phyloP scores from a whole-genome alignment of 2,329 filamentous ascomycete genomes.

The Trichoderma cornu-damae region DNA sequence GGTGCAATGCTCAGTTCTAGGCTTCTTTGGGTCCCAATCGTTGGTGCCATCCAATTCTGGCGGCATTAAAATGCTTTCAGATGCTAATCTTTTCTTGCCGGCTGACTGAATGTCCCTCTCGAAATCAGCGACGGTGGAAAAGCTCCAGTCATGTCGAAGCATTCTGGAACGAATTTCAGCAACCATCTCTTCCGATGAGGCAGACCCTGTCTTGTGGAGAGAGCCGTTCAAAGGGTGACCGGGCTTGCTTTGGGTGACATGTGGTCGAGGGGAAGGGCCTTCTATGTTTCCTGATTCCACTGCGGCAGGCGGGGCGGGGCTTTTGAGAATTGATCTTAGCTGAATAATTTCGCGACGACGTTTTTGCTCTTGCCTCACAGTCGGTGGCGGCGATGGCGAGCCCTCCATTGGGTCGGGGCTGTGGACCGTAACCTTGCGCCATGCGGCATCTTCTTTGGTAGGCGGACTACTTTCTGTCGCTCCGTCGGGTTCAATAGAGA shows the following conservation, averaged over 20 bases:
- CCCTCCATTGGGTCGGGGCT: conserved; percentile 26
- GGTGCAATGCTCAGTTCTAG: neutral
- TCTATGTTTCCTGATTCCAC: neutral
- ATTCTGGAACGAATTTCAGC: conserved; percentile 29
- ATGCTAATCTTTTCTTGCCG: neutral
- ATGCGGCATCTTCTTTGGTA: conserved; percentile 8
- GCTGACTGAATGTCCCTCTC: conserved; percentile 19
- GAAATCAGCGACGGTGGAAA: conserved; percentile 28
- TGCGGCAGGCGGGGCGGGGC: neutral
- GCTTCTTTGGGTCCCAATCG: conserved; percentile 10
- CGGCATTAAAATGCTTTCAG: neutral
- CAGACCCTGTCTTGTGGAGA: neutral
- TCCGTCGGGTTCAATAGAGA: neutral
- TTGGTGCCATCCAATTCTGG: neutral
- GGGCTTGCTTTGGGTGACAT: conserved; percentile 24
- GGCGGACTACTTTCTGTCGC: neutral
- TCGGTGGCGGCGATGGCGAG: conserved; percentile 28
- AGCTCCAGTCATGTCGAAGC: conserved; percentile 21
- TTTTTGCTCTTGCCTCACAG: conserved; percentile 35
- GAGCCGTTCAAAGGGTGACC: conserved; percentile 23
- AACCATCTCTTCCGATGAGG: conserved; percentile 22
- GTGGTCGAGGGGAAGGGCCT: neutral
- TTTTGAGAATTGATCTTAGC: conserved; percentile 35
- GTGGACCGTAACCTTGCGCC: conserved; percentile 32
- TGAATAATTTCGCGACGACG: conserved; percentile 30